A percentile compares a stretch with the other conserved stretches of the same genome.
phyloP scores from a whole-genome alignment of 495 filamentous ascomycete genomes.

The Amniculicola lignicola region DNA sequence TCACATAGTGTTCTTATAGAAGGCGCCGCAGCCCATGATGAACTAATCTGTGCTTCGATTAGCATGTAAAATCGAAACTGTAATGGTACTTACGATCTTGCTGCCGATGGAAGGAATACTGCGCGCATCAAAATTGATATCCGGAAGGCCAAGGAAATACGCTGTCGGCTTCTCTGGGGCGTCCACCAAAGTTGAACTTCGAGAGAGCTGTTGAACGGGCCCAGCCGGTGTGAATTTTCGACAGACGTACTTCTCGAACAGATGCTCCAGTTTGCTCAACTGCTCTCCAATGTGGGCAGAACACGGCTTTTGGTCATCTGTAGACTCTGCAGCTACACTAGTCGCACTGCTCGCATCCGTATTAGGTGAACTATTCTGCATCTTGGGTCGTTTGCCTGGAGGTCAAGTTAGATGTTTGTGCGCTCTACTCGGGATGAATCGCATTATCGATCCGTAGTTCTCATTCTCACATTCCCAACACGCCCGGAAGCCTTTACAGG shows the following conservation, averaged over 20 bases:
- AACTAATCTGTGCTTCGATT: background rate
- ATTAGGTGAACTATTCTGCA: background rate
- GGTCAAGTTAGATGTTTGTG: constrained; percentile 5
- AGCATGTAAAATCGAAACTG: no score
- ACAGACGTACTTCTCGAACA: constrained; percentile 30
- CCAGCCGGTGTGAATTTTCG: constrained; percentile 10
- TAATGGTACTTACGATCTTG: constrained; percentile 15
- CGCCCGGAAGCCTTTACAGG: constrained; percentile 19
- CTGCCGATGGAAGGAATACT: constrained; percentile 21
- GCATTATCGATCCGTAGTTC: background rate
- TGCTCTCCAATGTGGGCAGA: constrained; percentile 15
- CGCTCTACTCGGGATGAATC: no score
- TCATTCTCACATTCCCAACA: constrained; percentile 30
- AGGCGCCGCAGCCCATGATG: constrained; percentile 12
- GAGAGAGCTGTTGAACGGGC: background rate
- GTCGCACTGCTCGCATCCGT: background rate
- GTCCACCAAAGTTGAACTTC: background rate
- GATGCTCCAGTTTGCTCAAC: constrained; percentile 20
- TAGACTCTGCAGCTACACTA: background rate
- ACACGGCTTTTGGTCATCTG: constrained; percentile 5
- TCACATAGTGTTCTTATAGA: constrained; percentile 26
- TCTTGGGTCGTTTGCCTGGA: constrained; percentile 22
- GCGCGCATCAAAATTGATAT: constrained; percentile 17
- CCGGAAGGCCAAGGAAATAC: constrained; percentile 8
- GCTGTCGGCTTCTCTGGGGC: background rate